phyloP scores from a whole-genome alignment of 148 eudicot species.

The Fagopyrum esculentum region DNA sequence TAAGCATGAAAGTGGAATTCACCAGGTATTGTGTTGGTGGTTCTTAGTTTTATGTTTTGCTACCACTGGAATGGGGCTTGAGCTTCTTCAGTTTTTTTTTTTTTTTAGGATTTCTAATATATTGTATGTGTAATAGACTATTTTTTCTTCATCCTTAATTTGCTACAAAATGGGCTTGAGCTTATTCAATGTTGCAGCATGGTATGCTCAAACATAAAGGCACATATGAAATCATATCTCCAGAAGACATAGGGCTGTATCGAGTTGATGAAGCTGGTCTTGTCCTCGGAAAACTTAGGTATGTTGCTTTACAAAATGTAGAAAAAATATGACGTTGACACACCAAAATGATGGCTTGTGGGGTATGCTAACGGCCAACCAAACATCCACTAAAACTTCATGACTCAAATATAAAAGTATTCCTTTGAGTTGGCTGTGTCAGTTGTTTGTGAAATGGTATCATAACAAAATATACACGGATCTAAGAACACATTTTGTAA shows the following conservation, averaged over 20 bases:
- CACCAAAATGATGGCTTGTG: not conserved
- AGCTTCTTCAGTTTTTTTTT: no score
- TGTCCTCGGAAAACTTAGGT: conserved; percentile 97
- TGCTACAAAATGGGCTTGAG: not conserved
- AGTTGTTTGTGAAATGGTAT: not conserved
- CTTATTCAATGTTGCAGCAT: conserved; percentile 42
- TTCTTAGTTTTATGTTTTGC: not conserved
- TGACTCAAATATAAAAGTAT: not conserved
- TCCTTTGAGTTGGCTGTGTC: not conserved
- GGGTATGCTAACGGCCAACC: not conserved
- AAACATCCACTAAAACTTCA: not conserved
- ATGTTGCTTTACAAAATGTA: conserved; percentile 9
- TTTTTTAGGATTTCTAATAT: no score
- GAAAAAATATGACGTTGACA: not conserved
- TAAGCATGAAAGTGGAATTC: conserved; percentile 54
- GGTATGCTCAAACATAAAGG: conserved; percentile 92
- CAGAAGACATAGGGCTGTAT: conserved; percentile 90
- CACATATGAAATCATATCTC: conserved; percentile 90
- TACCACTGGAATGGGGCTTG: not conserved
- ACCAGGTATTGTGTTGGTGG: conserved; percentile 23
- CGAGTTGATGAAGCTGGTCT: conserved; percentile 87
- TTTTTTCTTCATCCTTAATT: not conserved
- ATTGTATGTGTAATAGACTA: not conserved
- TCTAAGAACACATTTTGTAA: not conserved
- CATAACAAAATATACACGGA: not conserved